These are phyloP conservation scores for Kwoniella botswanensis DNA, from an alignment of 768 basidiomycete genomes.

Conservation along the genomic window DNA sequence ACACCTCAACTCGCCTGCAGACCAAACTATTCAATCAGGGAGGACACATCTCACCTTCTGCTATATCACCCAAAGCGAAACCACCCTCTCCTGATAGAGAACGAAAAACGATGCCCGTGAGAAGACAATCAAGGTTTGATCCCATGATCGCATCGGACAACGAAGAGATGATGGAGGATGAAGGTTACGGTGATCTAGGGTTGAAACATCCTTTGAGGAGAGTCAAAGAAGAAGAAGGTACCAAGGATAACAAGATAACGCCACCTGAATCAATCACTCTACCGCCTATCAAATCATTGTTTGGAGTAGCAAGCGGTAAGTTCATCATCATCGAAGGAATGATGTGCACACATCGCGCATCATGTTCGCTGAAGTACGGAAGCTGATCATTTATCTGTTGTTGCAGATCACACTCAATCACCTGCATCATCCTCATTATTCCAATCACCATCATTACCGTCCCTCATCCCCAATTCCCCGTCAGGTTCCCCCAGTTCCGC, in stretches of 20 bases:
- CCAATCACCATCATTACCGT: conserved; percentile 40
- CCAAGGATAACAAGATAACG: conserved; percentile 3
- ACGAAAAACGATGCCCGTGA: conserved; percentile 63
- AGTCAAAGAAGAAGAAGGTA: conserved; percentile 34
- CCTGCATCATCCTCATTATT: conserved; percentile 24
- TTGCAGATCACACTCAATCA: conserved; percentile 24
- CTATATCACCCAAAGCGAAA: conserved; percentile 82
- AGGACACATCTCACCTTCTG: conserved; percentile 61
- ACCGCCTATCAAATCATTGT: conserved; percentile 52
- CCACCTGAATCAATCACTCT: conserved; percentile 33
- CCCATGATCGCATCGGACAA: conserved; percentile 45
- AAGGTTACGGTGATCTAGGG: conserved; percentile 48
- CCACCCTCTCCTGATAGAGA: conserved; percentile 95
- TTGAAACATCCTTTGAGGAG: conserved; percentile 41
- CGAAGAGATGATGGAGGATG: conserved; percentile 36
- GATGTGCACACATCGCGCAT: background rate
- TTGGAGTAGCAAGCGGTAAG: conserved; percentile 43
- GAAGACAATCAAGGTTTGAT: conserved; percentile 46
- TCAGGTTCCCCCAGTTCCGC: conserved; percentile 44
- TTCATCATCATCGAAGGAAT: conserved; percentile 1
- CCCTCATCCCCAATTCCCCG: conserved; percentile 41
- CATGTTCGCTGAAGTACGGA: too few relatives aligned
- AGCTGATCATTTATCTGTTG: background rate
- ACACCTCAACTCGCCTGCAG: conserved; percentile 1
- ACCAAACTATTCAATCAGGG: conserved; percentile 3